Evolutionary conservation across 371 early-diverging fungal genomes (phyloP), one percentile per base, ranked within the genome.

Genomic region (Dichotomocladium elegans): DNA sequence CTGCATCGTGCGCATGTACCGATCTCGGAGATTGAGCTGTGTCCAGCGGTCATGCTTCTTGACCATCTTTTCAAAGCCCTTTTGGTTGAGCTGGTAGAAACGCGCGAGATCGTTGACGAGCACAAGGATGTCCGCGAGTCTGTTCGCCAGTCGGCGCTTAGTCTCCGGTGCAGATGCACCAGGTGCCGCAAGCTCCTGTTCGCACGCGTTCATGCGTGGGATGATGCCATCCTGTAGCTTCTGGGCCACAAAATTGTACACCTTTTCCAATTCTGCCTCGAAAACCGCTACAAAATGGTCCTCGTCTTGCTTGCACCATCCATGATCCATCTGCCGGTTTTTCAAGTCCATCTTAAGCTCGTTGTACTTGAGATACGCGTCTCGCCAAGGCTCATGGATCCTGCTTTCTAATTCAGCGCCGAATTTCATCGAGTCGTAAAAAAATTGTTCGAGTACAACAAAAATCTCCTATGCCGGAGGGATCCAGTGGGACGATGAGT

Each of bases 31-130:
- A 46, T 81, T 66, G 57, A 81, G 85, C 12, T 80, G 66, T 3
- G 95, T 94, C 70, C 89, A 88, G 55, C 92, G 93, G 72, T 98
- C 98, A 64, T 97, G 96, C 73, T 97, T 95, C 72, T 96, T 96
- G 60, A 96, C 79, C 51, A 96, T 87, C 79, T 95, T 98, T 53
- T 94, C 80, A 64, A 98, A 96, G 11, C 92, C 99, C 15, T 94
- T 85, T 53, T 88, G 88, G 80, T 99, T 99, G 47, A 98, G 69
- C 9, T 95, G 88, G 11, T 90, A 86, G 70, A 90, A 99, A 66
- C 90, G 90, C 41, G 94, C 86, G 22, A 97, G 80, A 57, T 94
- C 92, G 57, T 88, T 91, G 35, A 92, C 80, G 58, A 95, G 94
- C 51, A 77, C 74, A 10, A 91, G 81, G 47, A 92, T 84, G 26